These are phyloP conservation scores for Ustilago tritici DNA, from an alignment of 1,284 basidiomycete genomes.

Conservation along the genomic window DNA sequence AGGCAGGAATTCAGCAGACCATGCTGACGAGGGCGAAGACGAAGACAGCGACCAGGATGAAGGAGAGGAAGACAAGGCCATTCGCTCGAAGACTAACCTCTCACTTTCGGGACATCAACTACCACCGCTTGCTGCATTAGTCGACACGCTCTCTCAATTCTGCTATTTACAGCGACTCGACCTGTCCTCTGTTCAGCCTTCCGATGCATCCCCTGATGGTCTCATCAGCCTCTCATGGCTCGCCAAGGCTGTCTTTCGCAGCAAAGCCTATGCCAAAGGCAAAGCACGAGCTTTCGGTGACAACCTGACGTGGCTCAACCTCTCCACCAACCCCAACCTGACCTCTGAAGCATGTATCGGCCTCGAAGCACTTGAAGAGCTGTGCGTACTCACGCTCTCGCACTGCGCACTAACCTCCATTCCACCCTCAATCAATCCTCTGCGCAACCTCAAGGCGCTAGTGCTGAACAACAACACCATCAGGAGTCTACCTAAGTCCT, in stretches of 20 bases:
- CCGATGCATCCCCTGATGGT: constrained; percentile 45
- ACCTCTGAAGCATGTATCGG: constrained; percentile 38
- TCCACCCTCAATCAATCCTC: constrained; percentile 41
- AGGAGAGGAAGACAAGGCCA: constrained; percentile 15
- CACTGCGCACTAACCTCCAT: constrained; percentile 47
- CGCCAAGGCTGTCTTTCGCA: constrained; percentile 52
- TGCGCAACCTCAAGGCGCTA: constrained; percentile 59
- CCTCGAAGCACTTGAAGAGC: constrained; percentile 42
- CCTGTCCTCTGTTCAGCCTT: constrained; percentile 55
- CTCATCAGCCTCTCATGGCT: constrained; percentile 54
- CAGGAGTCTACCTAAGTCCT: constrained; percentile 21
- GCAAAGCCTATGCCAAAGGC: constrained; percentile 29
- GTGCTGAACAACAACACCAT: constrained; percentile 63
- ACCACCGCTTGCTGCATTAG: constrained; percentile 47
- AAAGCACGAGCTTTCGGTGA: constrained; percentile 39
- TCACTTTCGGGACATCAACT: constrained; percentile 56
- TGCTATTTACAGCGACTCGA: constrained; percentile 58
- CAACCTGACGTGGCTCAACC: constrained; percentile 46
- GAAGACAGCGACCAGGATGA: constrained; percentile 3
- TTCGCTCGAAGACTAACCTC: constrained; percentile 46
- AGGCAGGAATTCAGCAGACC: background rate
- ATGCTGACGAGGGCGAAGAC: background rate
- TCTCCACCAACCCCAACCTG: constrained; percentile 27
- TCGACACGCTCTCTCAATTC: constrained; percentile 61
- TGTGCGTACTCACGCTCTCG: constrained; percentile 56